Evolutionary conservation across 345 rosid genomes (phyloP), one percentile per base, ranked within the genome.

Genomic region (Bruguiera sexangula): DNA sequence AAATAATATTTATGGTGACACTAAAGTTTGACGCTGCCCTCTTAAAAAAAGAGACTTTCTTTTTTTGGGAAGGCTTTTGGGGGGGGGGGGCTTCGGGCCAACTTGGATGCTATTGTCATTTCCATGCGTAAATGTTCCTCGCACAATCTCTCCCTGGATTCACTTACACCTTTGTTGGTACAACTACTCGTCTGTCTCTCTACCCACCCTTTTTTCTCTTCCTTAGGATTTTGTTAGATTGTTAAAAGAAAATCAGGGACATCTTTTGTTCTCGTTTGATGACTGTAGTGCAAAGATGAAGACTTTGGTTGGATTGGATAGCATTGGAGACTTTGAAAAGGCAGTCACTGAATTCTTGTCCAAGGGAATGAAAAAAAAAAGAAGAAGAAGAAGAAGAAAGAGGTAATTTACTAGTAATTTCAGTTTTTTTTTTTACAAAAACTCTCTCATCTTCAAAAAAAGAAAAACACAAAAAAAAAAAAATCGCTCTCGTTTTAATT

Each of bases 171-270:
- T 39, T 70, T 61, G 30, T 70, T 76, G 85, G 73, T 2, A 77
- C 80, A 73, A 78, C 84, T 71, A 76, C 82, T 72, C 52, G 48
- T 55, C 8, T 21, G 62, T 2, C 50, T 43, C 19, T 43, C 50
- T 43, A 43, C 5, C 6, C 26, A n/a, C 32, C 36, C 13, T n/a
- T 39, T 27, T 32, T 67, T 32, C 34, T 24, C 70, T 57, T 48
- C 21, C 36, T 62, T 79, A 66, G 60, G 80, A 70, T 79, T 72
- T 84, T 75, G 79, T 81, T 84, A 81, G 80, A 65, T 79, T 79
- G 59, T 77, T 48, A 79, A 79, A 75, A 64, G 70, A 81, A 84
- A 74, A 77, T 78, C 59, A 4, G 21, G n/a, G 19, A 67, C 70
- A 76, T 69, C 76, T 81, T 30, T 76, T 71, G 60, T 69, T 74